phyloP scores from a whole-genome alignment of 495 filamentous ascomycete species.

The Oidiodendron maius region DNA sequence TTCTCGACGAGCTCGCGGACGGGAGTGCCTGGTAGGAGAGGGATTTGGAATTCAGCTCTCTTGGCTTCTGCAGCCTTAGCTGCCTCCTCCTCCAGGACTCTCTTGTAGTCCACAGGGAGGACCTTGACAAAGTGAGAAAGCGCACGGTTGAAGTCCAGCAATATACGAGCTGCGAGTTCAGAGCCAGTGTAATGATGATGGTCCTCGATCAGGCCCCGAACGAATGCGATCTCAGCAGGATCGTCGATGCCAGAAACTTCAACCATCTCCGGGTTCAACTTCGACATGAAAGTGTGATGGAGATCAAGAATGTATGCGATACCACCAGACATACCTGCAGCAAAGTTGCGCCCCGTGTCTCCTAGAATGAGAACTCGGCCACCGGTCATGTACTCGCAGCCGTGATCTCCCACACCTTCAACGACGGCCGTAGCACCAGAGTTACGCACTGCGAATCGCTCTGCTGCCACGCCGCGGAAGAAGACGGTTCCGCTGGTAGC shows the following conservation, averaged over 20 bases:
- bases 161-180: slow-evolving; percentile 88
- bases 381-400: slow-evolving; percentile 99
- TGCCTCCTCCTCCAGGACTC: slow-evolving; percentile 80
- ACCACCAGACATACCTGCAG: slow-evolving; percentile 98
- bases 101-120: slow-evolving; percentile 95
- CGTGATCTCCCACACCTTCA: slow-evolving; percentile 96
- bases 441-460: slow-evolving; percentile 97
- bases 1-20: slow-evolving; percentile 28
- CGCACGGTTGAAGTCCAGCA: slow-evolving; percentile 95
- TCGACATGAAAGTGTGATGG: slow-evolving; percentile 83
- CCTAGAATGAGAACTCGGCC: slow-evolving; percentile 88
- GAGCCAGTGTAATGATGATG: slow-evolving; percentile 99
- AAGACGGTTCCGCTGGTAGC: slow-evolving; percentile 90
- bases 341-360: slow-evolving; percentile 96
- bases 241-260: slow-evolving; percentile 86
- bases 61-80: slow-evolving; percentile 80
- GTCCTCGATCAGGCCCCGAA: slow-evolving; percentile 93
- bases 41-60: slow-evolving; percentile 73
- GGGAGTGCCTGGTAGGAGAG: slow-evolving; percentile 61
- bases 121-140: slow-evolving; percentile 92
- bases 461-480: slow-evolving; percentile 96
- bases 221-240: slow-evolving; percentile 84
- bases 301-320: slow-evolving; percentile 97
- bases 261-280: slow-evolving; percentile 99
- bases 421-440: slow-evolving; percentile 95